A percentile compares a stretch with the other conserved stretches of the same genome.
phyloP scores from a whole-genome alignment of 192 early-diverging fungal species.

The Backusella macrospora region DNA sequence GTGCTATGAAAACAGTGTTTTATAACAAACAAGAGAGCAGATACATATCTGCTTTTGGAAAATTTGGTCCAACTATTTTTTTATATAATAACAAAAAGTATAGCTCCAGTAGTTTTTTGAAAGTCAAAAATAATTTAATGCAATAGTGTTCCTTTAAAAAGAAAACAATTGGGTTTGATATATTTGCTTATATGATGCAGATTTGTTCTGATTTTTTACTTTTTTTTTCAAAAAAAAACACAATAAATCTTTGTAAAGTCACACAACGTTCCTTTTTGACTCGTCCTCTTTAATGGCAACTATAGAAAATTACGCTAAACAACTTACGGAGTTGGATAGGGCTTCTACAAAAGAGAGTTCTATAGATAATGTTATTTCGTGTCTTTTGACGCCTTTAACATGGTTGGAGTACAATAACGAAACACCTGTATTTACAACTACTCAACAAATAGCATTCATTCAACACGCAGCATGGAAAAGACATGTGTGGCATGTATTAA shows the following conservation, averaged over 20 bases:
- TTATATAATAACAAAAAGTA: too few species aligned
- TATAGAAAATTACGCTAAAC: not conserved
- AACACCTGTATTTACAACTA: not conserved
- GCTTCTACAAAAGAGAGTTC: not conserved
- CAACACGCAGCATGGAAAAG: slow-evolving; percentile 14
- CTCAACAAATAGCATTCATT: not conserved
- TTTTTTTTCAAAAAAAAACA: not conserved
- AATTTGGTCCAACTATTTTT: too few species aligned
- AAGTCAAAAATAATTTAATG: too few species aligned
- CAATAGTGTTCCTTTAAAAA: too few species aligned
- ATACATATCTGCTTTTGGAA: too few species aligned
- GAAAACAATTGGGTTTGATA: too few species aligned
- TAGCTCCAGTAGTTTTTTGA: too few species aligned
- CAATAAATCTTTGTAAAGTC: not conserved
- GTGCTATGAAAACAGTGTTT: too few species aligned
- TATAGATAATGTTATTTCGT: not conserved
- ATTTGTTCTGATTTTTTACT: not conserved
- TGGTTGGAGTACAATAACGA: not conserved
- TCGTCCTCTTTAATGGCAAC: not conserved
- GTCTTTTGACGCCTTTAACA: slow-evolving; percentile 4
- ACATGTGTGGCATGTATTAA: slow-evolving; percentile 17
- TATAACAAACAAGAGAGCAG: too few species aligned
- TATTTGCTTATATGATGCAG: too few species aligned
- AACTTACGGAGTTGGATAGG: not conserved
- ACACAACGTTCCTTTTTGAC: not conserved